These are phyloP conservation scores for Nidularia sp. DNA, from an alignment of 768 basidiomycete species.

Conservation along the genomic window DNA sequence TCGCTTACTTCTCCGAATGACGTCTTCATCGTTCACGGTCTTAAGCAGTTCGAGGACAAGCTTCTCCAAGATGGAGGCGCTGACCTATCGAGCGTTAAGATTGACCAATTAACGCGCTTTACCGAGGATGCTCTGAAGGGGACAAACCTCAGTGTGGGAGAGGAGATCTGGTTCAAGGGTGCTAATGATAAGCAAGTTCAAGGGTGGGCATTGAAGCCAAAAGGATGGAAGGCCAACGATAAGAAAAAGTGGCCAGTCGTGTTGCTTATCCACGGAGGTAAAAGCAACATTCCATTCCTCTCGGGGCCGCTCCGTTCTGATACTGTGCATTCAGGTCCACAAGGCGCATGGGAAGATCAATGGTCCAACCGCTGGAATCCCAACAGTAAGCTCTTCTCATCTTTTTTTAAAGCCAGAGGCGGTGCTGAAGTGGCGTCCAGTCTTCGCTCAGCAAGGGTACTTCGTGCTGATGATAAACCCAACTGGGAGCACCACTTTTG, in stretches of 20 bases:
- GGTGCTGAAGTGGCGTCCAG: conserved; percentile 21
- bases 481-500: conserved; percentile 91
- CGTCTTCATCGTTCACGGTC: conserved; percentile 56
- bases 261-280: conserved; percentile 78
- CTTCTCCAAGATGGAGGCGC: conserved; percentile 26
- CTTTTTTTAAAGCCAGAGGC: too few species aligned
- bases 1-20: conserved; percentile 81
- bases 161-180: conserved; percentile 90
- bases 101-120: conserved; percentile 63
- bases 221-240: conserved; percentile 64
- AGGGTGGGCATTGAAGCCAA: conserved; percentile 81
- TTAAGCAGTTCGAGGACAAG: conserved; percentile 38
- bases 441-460: conserved; percentile 87
- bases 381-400: conserved; percentile 43
- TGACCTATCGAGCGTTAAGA: conserved; percentile 24
- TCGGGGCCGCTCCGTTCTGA: neutral
- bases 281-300: neutral
- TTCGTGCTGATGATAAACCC: conserved; percentile 87
- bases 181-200: conserved; percentile 73
- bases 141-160: conserved; percentile 58
- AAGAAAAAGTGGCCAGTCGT: conserved; percentile 76
- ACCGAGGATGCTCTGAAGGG: conserved; percentile 48
- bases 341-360: conserved; percentile 84
- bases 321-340: conserved; percentile 42
- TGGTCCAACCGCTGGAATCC: conserved; percentile 96